Percentiles rank a stretch among this genome's conserved stretches.
phyloP scores from a whole-genome alignment of 1,284 basidiomycete genomes.

The Microbotryum scabiosae region DNA sequence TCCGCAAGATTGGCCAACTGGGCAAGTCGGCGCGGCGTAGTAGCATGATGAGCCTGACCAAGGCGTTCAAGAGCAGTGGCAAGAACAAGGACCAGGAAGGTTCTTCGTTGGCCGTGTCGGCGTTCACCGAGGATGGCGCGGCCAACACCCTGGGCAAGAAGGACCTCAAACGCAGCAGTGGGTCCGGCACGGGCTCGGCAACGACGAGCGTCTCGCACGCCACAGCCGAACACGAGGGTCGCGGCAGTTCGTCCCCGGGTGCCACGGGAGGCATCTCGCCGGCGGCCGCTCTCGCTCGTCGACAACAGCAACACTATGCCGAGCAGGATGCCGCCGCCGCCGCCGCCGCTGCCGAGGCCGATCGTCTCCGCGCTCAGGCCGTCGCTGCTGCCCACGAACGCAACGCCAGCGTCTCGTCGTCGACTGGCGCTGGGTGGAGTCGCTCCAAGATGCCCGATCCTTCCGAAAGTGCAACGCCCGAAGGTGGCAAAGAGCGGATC shows the following conservation, averaged over 20 bases:
- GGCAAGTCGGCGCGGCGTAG: constrained; percentile 43
- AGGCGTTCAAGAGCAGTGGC: constrained; percentile 65
- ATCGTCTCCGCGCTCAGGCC: constrained; percentile 9
- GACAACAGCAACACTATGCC: constrained; percentile 55
- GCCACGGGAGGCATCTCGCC: constrained; percentile 71
- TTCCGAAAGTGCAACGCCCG: constrained; percentile 37
- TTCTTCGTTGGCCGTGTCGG: constrained; percentile 41
- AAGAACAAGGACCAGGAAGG: constrained; percentile 52
- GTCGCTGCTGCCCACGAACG: constrained; percentile 8
- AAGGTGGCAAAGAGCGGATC: constrained; percentile 42
- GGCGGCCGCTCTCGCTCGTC: constrained; percentile 80
- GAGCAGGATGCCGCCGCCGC: constrained; percentile 52
- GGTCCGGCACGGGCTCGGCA: constrained; percentile 52
- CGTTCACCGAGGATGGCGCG: constrained; percentile 22
- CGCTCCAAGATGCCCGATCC: constrained; percentile 37
- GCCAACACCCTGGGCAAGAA: constrained; percentile 37
- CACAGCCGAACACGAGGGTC: constrained; percentile 71
- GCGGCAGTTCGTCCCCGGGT: constrained; percentile 44
- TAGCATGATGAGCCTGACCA: constrained; percentile 26
- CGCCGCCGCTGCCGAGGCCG: constrained; percentile 35
- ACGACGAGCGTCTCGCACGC: constrained; percentile 73
- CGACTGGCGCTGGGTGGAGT: constrained; percentile 6
- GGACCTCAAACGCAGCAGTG: constrained; percentile 29
- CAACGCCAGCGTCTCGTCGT: constrained; percentile 6
- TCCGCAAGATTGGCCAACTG: constrained; percentile 88